phyloP scores from a whole-genome alignment of 129 eudicot species.

The Flaveria bidentis region DNA sequence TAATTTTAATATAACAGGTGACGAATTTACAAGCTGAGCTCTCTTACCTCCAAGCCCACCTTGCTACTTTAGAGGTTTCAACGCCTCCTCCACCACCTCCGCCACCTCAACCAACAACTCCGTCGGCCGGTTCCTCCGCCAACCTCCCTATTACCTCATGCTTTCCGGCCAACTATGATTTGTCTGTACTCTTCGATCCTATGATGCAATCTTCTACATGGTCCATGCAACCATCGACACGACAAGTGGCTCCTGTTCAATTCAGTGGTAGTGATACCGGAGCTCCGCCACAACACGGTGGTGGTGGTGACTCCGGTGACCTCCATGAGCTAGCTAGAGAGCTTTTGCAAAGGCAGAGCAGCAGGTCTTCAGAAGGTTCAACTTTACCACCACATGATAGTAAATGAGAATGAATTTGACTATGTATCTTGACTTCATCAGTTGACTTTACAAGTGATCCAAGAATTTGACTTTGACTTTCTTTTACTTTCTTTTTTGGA shows the following conservation, averaged over 20 bases:
- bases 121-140: constrained; percentile 37
- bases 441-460: constrained; percentile 19
- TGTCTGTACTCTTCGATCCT: constrained; percentile 68
- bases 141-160: constrained; percentile 60
- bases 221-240: constrained; percentile 38
- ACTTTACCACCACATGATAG: constrained; percentile 57
- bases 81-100: constrained; percentile 53
- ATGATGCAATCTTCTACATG: constrained; percentile 48
- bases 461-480: constrained; percentile 18
- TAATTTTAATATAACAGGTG: constrained; percentile 44
- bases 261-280: constrained; percentile 33
- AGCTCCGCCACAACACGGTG: constrained; percentile 28
- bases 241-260: constrained; percentile 42
- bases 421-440: constrained; percentile 32
- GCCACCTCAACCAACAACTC: constrained; percentile 29
- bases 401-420: constrained; percentile 34
- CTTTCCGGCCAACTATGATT: constrained; percentile 53
- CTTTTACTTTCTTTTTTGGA: not conserved
- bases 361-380: constrained; percentile 46
- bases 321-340: constrained; percentile 75
- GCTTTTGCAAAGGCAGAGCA: constrained; percentile 53
- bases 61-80: constrained; percentile 70
- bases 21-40: constrained; percentile 74
- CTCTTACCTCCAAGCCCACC: constrained; percentile 75
- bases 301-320: constrained; percentile 45